Base-by-base conservation (phyloP, 208 protist genomes). In the Leishmania guyanensis region DNA sequence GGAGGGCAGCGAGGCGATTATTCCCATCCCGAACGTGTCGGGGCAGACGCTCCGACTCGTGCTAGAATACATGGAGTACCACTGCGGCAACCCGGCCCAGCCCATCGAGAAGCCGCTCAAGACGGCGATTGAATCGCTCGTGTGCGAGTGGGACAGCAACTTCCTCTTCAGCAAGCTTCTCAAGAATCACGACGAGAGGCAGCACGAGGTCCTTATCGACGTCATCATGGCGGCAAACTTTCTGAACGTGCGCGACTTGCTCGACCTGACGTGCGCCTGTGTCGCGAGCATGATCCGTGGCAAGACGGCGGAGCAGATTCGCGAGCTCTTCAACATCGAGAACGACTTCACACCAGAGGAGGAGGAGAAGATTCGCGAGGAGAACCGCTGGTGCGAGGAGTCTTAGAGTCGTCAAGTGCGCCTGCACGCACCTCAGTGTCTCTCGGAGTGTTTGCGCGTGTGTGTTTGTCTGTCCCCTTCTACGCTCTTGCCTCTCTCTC, bases 291-390 rank as follows among this genome's bases (percentile, higher is more conserved):
- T 98, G 93, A 98, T 99, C 76, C 96, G 97, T 56, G 95, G 96
- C 62, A 99, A 99, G 88, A 94, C 96, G 14, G 95, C 98, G 5
- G 96, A 99, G 88, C 85, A 99, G 86, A 98, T 99, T 65, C 91
- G 97, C 17, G 83, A 86, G 53, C 91, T 98, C 39, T 99, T 99
- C 83, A 98, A 98, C 90, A 98, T 99, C 89, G 97, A 98, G 84
- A 98, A 98, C 82, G 98, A 99, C 78, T 99, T 99, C 84, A 98
- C 93, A 3, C 96, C 94, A 4, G 97, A 98, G 79, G 98, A 99
- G 85, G 97, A 98, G 84, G 94, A 95, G 80, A 97, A 95, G 85
- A 97, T 97, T 66, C 85, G 89, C 16, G 93, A 97, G 71, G 93
- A 97, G 84, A 97, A 97, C 86, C 85, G 88, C 69, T 97, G 93